Conservation (phyloP, 768 basidiomycete species). For the Kwoniella sp. region DNA sequence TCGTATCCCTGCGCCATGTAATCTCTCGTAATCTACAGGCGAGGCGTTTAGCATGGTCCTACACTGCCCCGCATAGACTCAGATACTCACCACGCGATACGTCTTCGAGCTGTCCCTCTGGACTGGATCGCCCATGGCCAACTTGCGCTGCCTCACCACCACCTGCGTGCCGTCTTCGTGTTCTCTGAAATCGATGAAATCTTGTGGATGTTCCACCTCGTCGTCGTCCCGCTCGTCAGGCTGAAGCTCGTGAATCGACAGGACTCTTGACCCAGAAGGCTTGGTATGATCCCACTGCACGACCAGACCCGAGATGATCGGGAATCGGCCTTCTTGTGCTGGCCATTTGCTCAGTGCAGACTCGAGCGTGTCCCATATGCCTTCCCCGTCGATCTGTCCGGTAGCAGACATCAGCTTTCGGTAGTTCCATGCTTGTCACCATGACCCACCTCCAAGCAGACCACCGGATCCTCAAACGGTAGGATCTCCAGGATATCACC, state of each 20-base stretch:
- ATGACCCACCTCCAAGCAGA: conserved; percentile 66
- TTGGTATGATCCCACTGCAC: conserved; percentile 81
- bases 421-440: no score
- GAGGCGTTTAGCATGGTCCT: not conserved
- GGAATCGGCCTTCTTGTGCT: conserved; percentile 89
- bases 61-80: not conserved
- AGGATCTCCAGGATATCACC: conserved; percentile 85
- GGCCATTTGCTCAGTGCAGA: conserved; percentile 71
- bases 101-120: conserved; percentile 57
- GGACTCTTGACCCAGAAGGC: conserved; percentile 66
- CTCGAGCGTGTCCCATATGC: conserved; percentile 77
- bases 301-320: conserved; percentile 74
- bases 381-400: conserved; percentile 58
- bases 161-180: conserved; percentile 45
- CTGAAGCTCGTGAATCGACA: conserved; percentile 56
- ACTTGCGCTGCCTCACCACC: conserved; percentile 38
- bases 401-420: not conserved
- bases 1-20: conserved; percentile 71
- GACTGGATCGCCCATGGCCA: conserved; percentile 54
- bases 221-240: conserved; percentile 53
- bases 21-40: conserved; percentile 59
- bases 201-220: conserved; percentile 31
- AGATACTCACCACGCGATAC: conserved; percentile 62
- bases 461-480: conserved; percentile 78
- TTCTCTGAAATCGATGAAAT: conserved; percentile 42